These are phyloP conservation scores for Omphalotus olearius DNA, from an alignment of 1,284 basidiomycete species.

Conservation along the genomic window DNA sequence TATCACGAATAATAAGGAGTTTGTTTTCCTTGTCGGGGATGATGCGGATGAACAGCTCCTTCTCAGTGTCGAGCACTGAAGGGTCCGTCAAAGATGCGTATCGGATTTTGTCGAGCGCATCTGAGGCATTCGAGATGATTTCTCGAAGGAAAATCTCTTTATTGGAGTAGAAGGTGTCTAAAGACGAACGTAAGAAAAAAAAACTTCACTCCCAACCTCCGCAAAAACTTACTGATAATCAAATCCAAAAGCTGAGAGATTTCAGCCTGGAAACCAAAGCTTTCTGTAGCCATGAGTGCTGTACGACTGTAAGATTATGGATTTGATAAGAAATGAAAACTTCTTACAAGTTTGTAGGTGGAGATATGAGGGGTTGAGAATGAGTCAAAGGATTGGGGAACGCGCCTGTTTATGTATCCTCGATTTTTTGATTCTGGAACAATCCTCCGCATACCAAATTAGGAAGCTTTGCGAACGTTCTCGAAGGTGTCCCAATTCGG, in stretches of 20 bases:
- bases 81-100: conserved; percentile 92
- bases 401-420: conserved; percentile 35
- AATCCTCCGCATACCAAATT: conserved; percentile 34
- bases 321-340: background rate
- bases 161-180: conserved; percentile 98
- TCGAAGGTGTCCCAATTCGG: conserved; percentile 25
- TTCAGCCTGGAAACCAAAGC: conserved; percentile 94
- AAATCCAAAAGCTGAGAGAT: conserved; percentile 92
- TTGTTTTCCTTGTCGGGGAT: conserved; percentile 96
- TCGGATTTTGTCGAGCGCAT: conserved; percentile 97
- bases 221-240: conserved; percentile 72
- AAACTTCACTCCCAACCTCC: background rate
- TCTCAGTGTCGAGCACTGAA: conserved; percentile 79
- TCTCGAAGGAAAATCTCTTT: conserved; percentile 99
- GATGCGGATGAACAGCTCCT: conserved; percentile 92
- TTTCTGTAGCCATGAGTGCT: conserved; percentile 68
- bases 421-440: conserved; percentile 52
- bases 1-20: conserved; percentile 88
- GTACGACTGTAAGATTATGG: background rate
- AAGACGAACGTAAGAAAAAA: conserved; percentile 4
- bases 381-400: background rate
- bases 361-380: conserved; percentile 10
- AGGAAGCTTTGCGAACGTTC: conserved; percentile 33
- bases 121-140: conserved; percentile 88
- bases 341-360: conserved; percentile 6